These are phyloP conservation scores for Lasiosphaeria hispida DNA, from an alignment of 495 filamentous ascomycete genomes.

Conservation along the genomic window DNA sequence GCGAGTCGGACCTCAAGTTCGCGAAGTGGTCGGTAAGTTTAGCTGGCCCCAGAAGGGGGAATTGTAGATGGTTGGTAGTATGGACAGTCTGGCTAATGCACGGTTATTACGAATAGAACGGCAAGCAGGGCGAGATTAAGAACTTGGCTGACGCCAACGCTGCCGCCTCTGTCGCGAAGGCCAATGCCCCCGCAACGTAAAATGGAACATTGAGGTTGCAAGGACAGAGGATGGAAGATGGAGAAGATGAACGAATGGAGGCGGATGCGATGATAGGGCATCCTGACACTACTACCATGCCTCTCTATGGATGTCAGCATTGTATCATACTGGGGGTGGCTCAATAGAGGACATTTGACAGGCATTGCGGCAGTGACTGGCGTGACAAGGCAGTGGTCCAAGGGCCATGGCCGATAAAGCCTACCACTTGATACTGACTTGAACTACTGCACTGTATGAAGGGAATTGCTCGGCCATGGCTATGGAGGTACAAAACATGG, in stretches of 20 bases:
- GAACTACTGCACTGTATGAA: too few species aligned
- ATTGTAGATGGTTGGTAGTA: not conserved
- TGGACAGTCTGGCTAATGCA: constrained; percentile 20
- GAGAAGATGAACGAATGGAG: not conserved
- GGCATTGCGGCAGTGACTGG: not conserved
- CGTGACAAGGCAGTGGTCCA: not conserved
- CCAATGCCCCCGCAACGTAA: constrained; percentile 15
- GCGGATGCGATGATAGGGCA: not conserved
- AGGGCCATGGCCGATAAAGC: too few species aligned
- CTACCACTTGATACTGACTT: too few species aligned
- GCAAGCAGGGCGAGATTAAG: constrained; percentile 90
- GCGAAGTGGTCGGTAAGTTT: constrained; percentile 92
- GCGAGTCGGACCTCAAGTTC: constrained; percentile 85
- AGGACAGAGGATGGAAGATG: not conserved
- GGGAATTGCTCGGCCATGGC: too few species aligned
- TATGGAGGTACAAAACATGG: too few species aligned
- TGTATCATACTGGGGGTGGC: constrained; percentile 29
- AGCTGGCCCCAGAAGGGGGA: not conserved
- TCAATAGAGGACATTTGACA: constrained; percentile 25
- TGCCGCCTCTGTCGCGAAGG: constrained; percentile 52
- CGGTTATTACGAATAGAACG: constrained; percentile 61
- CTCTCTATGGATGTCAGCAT: constrained; percentile 10
- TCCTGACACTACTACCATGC: not conserved
- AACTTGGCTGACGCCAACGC: constrained; percentile 71
- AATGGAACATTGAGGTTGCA: constrained; percentile 1